These are phyloP conservation scores for Gossypium longicalyx DNA, from an alignment of 345 rosid species.

Conservation along the genomic window DNA sequence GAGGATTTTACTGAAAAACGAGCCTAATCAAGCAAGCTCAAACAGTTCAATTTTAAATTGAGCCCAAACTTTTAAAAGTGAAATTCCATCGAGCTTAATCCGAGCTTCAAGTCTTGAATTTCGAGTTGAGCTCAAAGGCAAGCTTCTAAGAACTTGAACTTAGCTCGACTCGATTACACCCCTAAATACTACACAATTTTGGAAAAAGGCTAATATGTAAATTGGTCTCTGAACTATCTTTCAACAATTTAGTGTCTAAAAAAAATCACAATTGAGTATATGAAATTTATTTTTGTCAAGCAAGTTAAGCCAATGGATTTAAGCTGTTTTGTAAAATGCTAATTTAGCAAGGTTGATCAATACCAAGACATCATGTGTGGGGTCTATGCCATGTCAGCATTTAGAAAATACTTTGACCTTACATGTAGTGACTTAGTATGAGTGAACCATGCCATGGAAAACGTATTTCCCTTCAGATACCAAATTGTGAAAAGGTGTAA, in stretches of 20 bases:
- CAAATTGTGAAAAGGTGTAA: neutral
- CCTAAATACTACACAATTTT: neutral
- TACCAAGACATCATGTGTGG: neutral
- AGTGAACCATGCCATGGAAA: neutral
- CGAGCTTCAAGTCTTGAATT: neutral
- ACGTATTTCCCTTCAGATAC: neutral
- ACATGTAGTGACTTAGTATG: neutral
- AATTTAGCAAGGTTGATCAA: neutral
- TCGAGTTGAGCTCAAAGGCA: neutral
- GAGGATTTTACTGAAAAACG: neutral
- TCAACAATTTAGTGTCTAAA: neutral
- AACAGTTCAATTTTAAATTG: neutral
- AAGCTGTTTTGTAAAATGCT: neutral
- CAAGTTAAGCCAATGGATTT: neutral
- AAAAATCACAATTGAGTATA: neutral
- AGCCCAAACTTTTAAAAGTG: neutral
- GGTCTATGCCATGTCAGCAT: neutral
- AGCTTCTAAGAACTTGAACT: too few relatives aligned
- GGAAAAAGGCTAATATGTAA: neutral
- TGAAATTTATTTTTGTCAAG: neutral
- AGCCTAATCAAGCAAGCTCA: neutral
- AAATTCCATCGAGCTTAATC: neutral
- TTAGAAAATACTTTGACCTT: neutral
- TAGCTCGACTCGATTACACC: neutral
- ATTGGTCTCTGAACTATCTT: neutral